Evolutionary conservation across 768 basidiomycete species (phyloP).

Genomic region (Mycena amicta): DNA sequence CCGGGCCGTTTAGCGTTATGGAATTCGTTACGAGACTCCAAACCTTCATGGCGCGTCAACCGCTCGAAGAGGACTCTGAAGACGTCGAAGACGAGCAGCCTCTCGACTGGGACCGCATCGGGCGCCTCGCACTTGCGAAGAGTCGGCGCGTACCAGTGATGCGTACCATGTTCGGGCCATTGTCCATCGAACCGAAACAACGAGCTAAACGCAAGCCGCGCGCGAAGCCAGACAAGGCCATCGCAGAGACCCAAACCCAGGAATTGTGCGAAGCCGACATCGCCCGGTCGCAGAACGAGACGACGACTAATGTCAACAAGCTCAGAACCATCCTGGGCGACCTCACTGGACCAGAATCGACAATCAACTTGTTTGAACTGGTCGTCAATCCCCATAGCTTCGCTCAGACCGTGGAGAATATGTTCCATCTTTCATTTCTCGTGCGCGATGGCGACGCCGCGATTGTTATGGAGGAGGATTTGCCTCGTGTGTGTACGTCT

Average conservation of each 20-base stretch:
- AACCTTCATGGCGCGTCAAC: conserved; percentile 70
- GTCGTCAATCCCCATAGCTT: conserved; percentile 88
- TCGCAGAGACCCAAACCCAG: conserved; percentile 67
- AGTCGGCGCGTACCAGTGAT: conserved; percentile 76
- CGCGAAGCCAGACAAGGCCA: conserved; percentile 69
- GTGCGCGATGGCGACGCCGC: conserved; percentile 83
- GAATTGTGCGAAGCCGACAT: conserved; percentile 84
- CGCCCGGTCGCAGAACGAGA: conserved; percentile 80
- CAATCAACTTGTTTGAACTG: conserved; percentile 80
- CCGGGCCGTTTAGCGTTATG: conserved; percentile 85
- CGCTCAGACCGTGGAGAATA: conserved; percentile 93
- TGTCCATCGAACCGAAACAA: conserved; percentile 83
- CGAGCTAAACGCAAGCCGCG: conserved; percentile 59
- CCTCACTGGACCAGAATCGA: conserved; percentile 47
- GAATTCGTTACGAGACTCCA: conserved; percentile 81
- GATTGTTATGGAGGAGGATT: conserved; percentile 61
- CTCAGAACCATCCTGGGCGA: conserved; percentile 51
- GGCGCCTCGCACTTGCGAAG: conserved; percentile 77
- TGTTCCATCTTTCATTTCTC: conserved; percentile 93
- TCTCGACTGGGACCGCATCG: conserved; percentile 84
- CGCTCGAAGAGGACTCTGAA: conserved; percentile 43
- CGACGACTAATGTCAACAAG: conserved; percentile 76
- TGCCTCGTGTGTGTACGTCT: conserved; percentile 38
- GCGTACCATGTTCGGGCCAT: conserved; percentile 81
- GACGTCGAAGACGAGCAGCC: conserved; percentile 44